These are phyloP conservation scores for Lotus japonicus DNA, from an alignment of 306 rosid species.

Conservation along the genomic window DNA sequence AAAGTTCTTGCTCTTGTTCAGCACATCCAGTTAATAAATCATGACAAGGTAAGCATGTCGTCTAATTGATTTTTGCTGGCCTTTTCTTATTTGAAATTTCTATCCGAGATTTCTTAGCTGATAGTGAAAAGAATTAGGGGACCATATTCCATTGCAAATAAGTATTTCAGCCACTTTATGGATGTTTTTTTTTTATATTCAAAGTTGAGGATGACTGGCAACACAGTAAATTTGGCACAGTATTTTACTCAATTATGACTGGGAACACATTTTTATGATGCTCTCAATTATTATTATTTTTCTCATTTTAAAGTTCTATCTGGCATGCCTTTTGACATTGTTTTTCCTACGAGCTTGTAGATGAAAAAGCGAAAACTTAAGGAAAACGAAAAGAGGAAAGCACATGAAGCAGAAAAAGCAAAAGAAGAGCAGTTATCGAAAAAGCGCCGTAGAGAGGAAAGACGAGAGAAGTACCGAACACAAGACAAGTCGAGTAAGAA, in stretches of 20 bases:
- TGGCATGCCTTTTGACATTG: not conserved
- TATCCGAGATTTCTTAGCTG: not conserved
- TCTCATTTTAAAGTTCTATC: not conserved
- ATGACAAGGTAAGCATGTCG: slow-evolving; percentile 50
- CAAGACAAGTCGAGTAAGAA: slow-evolving; percentile 67
- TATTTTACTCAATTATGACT: not conserved
- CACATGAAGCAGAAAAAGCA: slow-evolving; percentile 46
- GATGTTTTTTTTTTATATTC: not conserved
- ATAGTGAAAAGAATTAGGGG: not conserved
- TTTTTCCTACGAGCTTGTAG: slow-evolving; percentile 33
- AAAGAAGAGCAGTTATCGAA: slow-evolving; percentile 55
- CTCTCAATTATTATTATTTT: not conserved
- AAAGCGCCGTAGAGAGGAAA: slow-evolving; percentile 86
- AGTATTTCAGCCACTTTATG: not conserved
- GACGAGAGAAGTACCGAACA: slow-evolving; percentile 61
- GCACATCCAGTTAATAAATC: slow-evolving; percentile 44
- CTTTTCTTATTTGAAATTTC: not conserved
- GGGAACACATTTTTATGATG: not conserved
- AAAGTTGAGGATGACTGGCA: not conserved
- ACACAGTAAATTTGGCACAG: not conserved
- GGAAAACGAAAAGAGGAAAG: slow-evolving; percentile 62
- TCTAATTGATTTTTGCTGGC: slow-evolving; percentile 6
- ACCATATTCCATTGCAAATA: not conserved
- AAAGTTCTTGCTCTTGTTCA: slow-evolving; percentile 65
- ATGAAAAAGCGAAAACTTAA: slow-evolving; percentile 63